These are phyloP conservation scores for Glarea lozoyensis DNA, from an alignment of 495 filamentous ascomycete genomes.

Conservation along the genomic window DNA sequence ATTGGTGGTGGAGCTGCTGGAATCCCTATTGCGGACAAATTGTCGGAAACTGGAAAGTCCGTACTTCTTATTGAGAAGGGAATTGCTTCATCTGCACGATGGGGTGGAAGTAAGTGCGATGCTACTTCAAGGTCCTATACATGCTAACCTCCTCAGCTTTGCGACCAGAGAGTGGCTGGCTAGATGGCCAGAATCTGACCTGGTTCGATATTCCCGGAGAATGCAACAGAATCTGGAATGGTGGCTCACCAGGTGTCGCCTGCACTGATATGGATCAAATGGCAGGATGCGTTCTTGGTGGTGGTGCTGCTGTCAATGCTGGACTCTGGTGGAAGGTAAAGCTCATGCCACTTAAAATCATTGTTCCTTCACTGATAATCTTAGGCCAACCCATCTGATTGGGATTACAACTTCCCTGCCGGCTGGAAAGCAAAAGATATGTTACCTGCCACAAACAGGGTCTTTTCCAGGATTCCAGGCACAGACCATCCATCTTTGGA, in stretches of 20 bases:
- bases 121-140: neutral
- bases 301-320: constrained; percentile 69
- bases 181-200: constrained; percentile 57
- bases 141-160: constrained; percentile 18
- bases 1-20: constrained; percentile 58
- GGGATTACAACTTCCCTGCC: constrained; percentile 62
- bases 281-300: constrained; percentile 71
- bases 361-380: constrained; percentile 24
- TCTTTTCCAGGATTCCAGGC: constrained; percentile 63
- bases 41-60: constrained; percentile 52
- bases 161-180: constrained; percentile 37
- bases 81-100: constrained; percentile 47
- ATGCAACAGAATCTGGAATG: constrained; percentile 60
- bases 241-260: constrained; percentile 47
- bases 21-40: constrained; percentile 54
- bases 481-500: constrained; percentile 59
- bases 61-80: constrained; percentile 62
- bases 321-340: constrained; percentile 44
- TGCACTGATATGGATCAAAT: constrained; percentile 64
- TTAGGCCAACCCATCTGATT: constrained; percentile 37
- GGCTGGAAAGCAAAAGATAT: constrained; percentile 65
- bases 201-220: constrained; percentile 75
- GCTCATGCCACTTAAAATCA: neutral
- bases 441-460: constrained; percentile 42
- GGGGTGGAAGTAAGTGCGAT: constrained; percentile 39